phyloP scores from a whole-genome alignment of 2,329 filamentous ascomycete genomes.

The Aspergillus ruber region DNA sequence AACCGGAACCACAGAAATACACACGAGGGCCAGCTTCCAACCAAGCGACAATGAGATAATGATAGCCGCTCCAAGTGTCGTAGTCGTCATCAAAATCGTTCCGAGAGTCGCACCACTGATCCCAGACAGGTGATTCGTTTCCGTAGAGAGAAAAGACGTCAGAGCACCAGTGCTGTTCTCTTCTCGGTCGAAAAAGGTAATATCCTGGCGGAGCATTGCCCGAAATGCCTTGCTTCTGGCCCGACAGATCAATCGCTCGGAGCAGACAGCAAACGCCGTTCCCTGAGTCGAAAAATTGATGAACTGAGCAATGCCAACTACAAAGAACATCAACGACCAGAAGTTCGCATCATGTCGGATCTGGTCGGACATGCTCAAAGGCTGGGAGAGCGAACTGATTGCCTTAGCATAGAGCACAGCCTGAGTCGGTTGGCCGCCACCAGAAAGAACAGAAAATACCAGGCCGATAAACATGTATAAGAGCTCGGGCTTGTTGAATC shows the following conservation, averaged over 20 bases:
- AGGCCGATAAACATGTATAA: slow-evolving; percentile 67
- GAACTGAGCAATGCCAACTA: slow-evolving; percentile 70
- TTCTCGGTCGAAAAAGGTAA: slow-evolving; percentile 82
- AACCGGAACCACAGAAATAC: slow-evolving; percentile 69
- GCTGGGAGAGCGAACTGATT: slow-evolving; percentile 64
- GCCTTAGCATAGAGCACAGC: slow-evolving; percentile 85
- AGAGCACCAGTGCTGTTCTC: slow-evolving; percentile 85
- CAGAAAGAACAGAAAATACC: slow-evolving; percentile 67
- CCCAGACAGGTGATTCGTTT: slow-evolving; percentile 82
- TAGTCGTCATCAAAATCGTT: slow-evolving; percentile 71
- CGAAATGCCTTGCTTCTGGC: slow-evolving; percentile 79
- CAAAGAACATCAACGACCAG: slow-evolving; percentile 83
- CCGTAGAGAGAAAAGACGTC: slow-evolving; percentile 80
- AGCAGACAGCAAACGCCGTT: slow-evolving; percentile 72
- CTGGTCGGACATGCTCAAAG: slow-evolving; percentile 44
- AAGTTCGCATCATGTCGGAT: slow-evolving; percentile 70
- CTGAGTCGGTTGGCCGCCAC: slow-evolving; percentile 70
- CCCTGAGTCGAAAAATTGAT: slow-evolving; percentile 64
- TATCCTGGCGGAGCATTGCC: slow-evolving; percentile 84
- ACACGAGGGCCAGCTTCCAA: slow-evolving; percentile 84
- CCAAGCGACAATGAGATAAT: slow-evolving; percentile 66
- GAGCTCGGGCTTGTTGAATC: slow-evolving; percentile 71
- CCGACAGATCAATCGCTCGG: slow-evolving; percentile 76
- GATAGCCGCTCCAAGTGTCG: slow-evolving; percentile 71
- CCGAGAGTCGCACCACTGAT: slow-evolving; percentile 83